Evolutionary conservation across 768 basidiomycete species (phyloP), one percentile per base, ranked within the genome.

Genomic region (Russula lepida): DNA sequence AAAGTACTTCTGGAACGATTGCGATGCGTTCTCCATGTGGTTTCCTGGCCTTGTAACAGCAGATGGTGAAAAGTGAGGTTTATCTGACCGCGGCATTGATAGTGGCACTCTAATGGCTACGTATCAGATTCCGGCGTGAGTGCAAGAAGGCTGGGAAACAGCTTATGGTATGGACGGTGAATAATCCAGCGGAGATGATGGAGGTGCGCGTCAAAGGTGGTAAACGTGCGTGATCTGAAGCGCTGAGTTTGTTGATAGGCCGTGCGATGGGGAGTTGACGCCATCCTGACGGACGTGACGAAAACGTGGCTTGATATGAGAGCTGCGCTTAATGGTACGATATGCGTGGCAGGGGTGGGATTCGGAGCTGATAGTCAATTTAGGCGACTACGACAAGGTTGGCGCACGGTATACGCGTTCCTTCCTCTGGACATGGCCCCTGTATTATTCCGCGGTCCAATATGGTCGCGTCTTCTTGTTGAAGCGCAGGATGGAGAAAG

Each of bases 121-220:
- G 12, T 39, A 6, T 44, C 67, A 82, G 95, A 76, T 98, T 99
- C 77, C 77, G 86, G 58, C 73, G 77, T 49, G 88, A 94, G 66
- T 94, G 92, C 75, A 84, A 85, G 70, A 76, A 70, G 17, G 84
- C 84, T 1, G 88, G 88, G 21, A 97, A 97, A 80, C 79, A 80
- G 66, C 67, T 98, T 58, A 87, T 95, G 82, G 92, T 93, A 3
- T 98, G 95, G 97, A 99, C 97, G 0, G 95, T 98, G 28, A 99
- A 99, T 69, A 80, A 86, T 49, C 84, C 84, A 11, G 84, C 83
- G 56, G 85, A 92, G 69, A 92, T 93, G 91, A 88, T 91, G 81
- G 90, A 93, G 83, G 89, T 85, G 30, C 46, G 82, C 72, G 6
- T 27, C 28, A 23, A 44, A 39, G 23, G 19, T 48, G 11, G 27